Base-by-base conservation (phyloP, 2,329 filamentous ascomycete species). In the Beauveria bassiana region DNA sequence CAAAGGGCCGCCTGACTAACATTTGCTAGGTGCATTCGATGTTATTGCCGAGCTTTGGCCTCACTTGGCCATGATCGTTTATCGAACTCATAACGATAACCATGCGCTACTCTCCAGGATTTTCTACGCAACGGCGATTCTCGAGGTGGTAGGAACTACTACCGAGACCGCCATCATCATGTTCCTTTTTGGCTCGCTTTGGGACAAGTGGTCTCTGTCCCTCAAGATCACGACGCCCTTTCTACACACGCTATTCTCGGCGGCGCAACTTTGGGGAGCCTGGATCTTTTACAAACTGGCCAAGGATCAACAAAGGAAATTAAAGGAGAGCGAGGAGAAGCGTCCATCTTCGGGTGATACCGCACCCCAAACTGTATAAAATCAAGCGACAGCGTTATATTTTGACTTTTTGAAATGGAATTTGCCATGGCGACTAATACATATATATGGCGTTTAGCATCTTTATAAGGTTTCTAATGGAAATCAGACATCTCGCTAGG, bases 261-360 rank as follows among this genome's bases (percentile, higher is more conserved):
- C 61, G 2, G 61, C 61, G 1, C 61, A 62, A 12, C 61, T 62
- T 22, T 62, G 61, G 61, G 61, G 61, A 1, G 61, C 52, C 28
- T 62, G 55, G 55, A 62, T 62, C 8, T 62, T 62, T n/a, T 62
- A 62, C 38, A 62, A 62, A 26, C 42, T 62, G 49, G 61, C 40
- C 28, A 59, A 55, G 24, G 55, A 55, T 5, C 55, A 62, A 20
- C 34, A 59, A 34, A 24, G 31, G 18, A 59, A 62, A 14, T 6
- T 24, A 8, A 55, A 50, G 18, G 59, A 62, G 61, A 40, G 18
- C 4, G 51, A 61, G 14, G 59, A 61, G 31, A 61, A 18, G 59
- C 59, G 59, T 6, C 59, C 59, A 3, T 42, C 45, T 3, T 61
- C 59, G 12, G 59, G 59, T 5, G 59, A 55, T 14, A 61, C 49